Evolutionary conservation across 2,329 filamentous ascomycete genomes (phyloP), one percentile per base, ranked within the genome.

Genomic region (Talaromyces piceae): DNA sequence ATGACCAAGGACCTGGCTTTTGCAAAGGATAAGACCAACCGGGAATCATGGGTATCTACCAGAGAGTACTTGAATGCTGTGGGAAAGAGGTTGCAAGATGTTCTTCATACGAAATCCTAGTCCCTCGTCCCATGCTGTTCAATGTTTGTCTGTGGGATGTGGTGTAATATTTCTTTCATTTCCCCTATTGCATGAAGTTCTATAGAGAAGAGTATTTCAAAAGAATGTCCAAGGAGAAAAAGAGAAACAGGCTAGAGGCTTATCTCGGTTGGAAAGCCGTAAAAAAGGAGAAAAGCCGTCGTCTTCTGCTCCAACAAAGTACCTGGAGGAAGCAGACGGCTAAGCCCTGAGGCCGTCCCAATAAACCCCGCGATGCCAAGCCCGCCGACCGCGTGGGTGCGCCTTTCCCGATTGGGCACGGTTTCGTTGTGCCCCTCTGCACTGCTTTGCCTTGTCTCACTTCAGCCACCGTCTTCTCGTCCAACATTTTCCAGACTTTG

Each of bases 1-100:
- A 98, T 97, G 91, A 98, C 93, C 71, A 97, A 97, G 83, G 93
- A 98, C 73, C 75, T 98, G 62, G 93, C 93, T 18, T 81, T 97
- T 53, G 87, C 91, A 45, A 93, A 88, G 70, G 91, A 93, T 64
- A 91, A 91, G 79, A 89, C 85, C 62, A 84, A 81, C 55, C 81
- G 87, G 59, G 82, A 81, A 62, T 85, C 88, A 67, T 96, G 91
- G 74, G 93, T 95, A 60, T 95, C 90, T 49, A 97, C 91, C 51
- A 81, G 78, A 61, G 86, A 95, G 76, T 98, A 96, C 76, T 76
- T 98, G 66, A 82, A 86, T 65, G 91, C 91, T 33, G 91, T 97
- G 47, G 91, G 96, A 83, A 84, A 82, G 73, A 79, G 90, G 65
- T 79, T 98, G 16, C 33, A 37, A 20, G 11, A 20, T 7, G 20